Evolutionary conservation across 2,329 filamentous ascomycete genomes (phyloP).

Genomic region (Talaromyces sp.): DNA sequence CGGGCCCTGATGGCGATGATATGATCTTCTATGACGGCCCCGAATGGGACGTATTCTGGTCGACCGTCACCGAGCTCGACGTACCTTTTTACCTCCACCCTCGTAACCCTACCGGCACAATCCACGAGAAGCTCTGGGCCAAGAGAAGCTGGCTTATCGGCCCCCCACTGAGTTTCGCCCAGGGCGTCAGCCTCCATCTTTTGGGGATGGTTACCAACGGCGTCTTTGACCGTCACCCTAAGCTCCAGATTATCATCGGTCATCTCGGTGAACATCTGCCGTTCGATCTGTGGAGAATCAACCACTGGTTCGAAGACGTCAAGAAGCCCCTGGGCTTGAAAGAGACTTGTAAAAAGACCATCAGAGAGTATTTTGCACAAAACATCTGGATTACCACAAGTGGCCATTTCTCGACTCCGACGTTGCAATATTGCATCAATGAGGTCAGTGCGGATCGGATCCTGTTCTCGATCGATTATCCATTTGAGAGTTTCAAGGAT

Average conservation of each 20-base stretch:
- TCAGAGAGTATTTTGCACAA: conserved; percentile 20
- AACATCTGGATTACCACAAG: conserved; percentile 32
- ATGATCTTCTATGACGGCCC: conserved; percentile 59
- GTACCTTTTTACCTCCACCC: conserved; percentile 29
- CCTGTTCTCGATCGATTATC: conserved; percentile 29
- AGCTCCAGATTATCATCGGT: conserved; percentile 27
- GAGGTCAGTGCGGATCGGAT: conserved; percentile 29
- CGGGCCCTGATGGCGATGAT: conserved; percentile 51
- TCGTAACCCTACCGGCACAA: conserved; percentile 39
- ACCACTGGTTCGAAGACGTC: conserved; percentile 28
- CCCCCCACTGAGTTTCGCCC: conserved; percentile 26
- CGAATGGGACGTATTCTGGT: conserved; percentile 44
- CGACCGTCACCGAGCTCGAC: conserved; percentile 23
- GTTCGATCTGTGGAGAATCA: conserved; percentile 26
- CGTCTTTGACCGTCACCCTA: conserved; percentile 27
- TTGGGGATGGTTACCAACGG: conserved; percentile 28
- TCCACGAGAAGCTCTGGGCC: conserved; percentile 27
- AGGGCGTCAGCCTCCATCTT: conserved; percentile 27
- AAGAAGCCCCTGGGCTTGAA: conserved; percentile 28
- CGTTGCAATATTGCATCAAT: conserved; percentile 27
- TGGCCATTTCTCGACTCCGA: conserved; percentile 30
- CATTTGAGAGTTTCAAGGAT: conserved; percentile 22
- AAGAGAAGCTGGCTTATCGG: conserved; percentile 26
- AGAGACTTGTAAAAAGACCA: conserved; percentile 28
- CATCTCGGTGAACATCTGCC: conserved; percentile 27